Base-by-base conservation (phyloP, 2,329 filamentous ascomycete genomes). In the Neofusicoccum kwambonambiense region DNA sequence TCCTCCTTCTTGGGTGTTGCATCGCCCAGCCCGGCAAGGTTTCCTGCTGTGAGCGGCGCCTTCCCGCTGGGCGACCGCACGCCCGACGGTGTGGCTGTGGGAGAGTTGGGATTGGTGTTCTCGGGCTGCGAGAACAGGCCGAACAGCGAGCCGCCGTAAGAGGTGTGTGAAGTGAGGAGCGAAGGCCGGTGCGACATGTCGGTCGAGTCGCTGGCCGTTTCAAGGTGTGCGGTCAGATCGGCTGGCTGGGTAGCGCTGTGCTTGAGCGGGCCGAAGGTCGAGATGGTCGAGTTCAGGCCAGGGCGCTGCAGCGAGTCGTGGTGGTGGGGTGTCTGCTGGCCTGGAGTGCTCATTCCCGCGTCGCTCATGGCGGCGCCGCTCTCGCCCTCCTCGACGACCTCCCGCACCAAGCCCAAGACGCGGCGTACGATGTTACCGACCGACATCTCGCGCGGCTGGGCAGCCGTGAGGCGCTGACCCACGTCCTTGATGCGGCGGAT, bases 341-440 rank as follows among this genome's bases (percentile, higher is more conserved):
- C 82, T 72, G 67, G 68, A 37, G 71, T 68, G 37, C 87, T 84
- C 62, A 84, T 84, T 41, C 82, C 83, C 8, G 85, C 83, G 70
- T 91, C 89, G 74, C 86, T 89, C 41, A 83, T 74, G 70, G 78
- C 77, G 57, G 89, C 81, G 45, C 84, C 86, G 56, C 80, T 88
- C 66, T 91, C 91, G 65, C 89, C 90, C 71, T 96, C 92, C 70
- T 91, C 89, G 44, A 91, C 90, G 73, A 98, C 93, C 73, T 97
- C 93, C 60, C 95, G 88, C 69, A 99, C 95, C 68, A 99, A 84
- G 49, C 93, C 91, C 42, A 99, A 82, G 2, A 98, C 91, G 67
- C 95, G 89, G 67, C 93, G 88, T 52, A 97, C 92, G 70, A 99
- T 93, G 74, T 99, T 99, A 61, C 93, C 94, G 50, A 97, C 92